These are phyloP conservation scores for Lepidium campestre DNA, from an alignment of 441 rosid genomes.

Conservation along the genomic window DNA sequence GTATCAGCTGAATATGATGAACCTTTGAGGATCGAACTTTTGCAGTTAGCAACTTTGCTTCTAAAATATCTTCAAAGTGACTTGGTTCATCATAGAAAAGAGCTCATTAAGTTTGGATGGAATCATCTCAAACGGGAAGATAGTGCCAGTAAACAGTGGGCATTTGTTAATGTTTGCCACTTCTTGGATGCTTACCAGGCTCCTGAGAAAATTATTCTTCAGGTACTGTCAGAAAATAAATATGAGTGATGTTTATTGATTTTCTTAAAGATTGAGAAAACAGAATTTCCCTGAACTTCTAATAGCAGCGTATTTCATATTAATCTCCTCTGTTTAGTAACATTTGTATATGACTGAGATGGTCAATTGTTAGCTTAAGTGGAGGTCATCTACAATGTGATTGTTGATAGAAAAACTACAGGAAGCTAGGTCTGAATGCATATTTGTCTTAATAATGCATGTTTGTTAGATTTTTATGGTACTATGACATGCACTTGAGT, in stretches of 20 bases:
- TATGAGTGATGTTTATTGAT: background rate
- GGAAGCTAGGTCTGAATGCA: slow-evolving; percentile 11
- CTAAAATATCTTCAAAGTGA: slow-evolving; percentile 95
- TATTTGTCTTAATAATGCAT: slow-evolving; percentile 6
- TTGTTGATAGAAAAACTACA: slow-evolving; percentile 3
- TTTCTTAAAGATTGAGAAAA: background rate
- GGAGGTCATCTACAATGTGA: background rate
- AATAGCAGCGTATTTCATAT: slow-evolving; percentile 6
- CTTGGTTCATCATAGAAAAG: slow-evolving; percentile 96
- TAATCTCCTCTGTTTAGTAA: background rate
- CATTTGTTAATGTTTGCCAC: slow-evolving; percentile 99
- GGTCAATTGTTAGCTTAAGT: background rate
- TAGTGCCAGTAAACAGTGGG: slow-evolving; percentile 99
- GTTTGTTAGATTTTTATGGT: slow-evolving; percentile 14
- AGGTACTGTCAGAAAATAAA: slow-evolving; percentile 42
- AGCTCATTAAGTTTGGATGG: slow-evolving; percentile 99
- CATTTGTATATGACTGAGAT: slow-evolving; percentile 1
- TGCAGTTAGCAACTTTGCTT: slow-evolving; percentile 96
- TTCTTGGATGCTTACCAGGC: slow-evolving; percentile 99
- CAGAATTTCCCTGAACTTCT: background rate
- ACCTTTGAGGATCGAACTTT: slow-evolving; percentile 96
- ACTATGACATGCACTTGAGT: slow-evolving; percentile 2
- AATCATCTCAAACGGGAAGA: slow-evolving; percentile 99
- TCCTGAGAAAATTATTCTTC: slow-evolving; percentile 98
- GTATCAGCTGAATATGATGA: slow-evolving; percentile 99